phyloP scores from a whole-genome alignment of 495 filamentous ascomycete genomes.

The Annulohypoxylon stygium region DNA sequence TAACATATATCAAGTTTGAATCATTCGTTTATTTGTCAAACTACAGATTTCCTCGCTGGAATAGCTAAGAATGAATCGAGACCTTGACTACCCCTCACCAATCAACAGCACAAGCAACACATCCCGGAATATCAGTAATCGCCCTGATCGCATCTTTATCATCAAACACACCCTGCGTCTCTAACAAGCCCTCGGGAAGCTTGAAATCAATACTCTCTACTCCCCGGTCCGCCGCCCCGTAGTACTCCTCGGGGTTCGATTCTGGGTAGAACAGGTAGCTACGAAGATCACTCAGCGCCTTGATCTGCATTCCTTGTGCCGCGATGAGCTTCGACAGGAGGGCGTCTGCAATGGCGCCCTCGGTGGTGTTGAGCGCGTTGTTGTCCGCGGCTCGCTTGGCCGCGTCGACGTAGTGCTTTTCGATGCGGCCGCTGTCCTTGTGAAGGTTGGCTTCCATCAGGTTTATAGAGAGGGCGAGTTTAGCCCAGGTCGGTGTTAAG shows the following conservation, averaged over 20 bases:
- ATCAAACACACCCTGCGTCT: constrained; percentile 30
- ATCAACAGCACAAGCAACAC: constrained; percentile 11
- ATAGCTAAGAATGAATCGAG: too few relatives aligned
- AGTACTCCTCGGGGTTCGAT: constrained; percentile 17
- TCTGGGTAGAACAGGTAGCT: constrained; percentile 27
- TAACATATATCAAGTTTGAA: not conserved
- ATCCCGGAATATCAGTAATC: constrained; percentile 16
- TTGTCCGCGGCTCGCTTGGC: constrained; percentile 3
- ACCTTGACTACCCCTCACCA: not conserved
- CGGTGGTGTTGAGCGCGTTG: constrained; percentile 10
- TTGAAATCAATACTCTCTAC: constrained; percentile 16
- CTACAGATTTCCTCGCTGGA: too few relatives aligned
- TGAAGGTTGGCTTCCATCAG: constrained; percentile 23
- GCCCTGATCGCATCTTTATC: constrained; percentile 6
- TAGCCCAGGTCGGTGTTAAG: constrained; percentile 15
- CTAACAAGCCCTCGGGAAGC: constrained; percentile 16
- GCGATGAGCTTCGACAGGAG: constrained; percentile 5
- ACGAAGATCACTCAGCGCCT: constrained; percentile 12
- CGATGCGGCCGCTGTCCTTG: constrained; percentile 12
- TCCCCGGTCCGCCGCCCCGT: not conserved
- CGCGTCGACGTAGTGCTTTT: constrained; percentile 9
- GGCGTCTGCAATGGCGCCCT: not conserved
- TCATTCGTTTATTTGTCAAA: not conserved
- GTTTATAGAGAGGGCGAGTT: not conserved
- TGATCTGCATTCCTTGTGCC: constrained; percentile 21